Percentiles rank a stretch among this genome's conserved stretches.
phyloP scores from a whole-genome alignment of 495 filamentous ascomycete species.

The Parachaetomium inaequale region DNA sequence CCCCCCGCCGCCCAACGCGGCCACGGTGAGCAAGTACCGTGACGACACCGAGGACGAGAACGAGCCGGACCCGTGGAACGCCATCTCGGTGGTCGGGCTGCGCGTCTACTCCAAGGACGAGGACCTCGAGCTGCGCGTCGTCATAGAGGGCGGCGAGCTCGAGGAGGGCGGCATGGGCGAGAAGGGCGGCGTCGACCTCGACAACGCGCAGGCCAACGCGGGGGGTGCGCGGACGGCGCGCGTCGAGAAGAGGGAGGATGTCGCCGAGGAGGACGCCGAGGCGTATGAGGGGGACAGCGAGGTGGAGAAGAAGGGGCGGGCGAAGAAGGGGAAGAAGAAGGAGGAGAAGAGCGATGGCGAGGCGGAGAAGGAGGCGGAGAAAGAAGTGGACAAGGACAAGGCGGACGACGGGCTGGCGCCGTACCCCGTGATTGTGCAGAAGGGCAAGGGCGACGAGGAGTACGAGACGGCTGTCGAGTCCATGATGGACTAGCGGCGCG shows the following conservation, averaged over 20 bases:
- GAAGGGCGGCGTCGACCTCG: constrained; percentile 47
- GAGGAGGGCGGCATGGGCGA: constrained; percentile 49
- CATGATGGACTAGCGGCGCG: constrained; percentile 8
- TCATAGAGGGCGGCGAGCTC: constrained; percentile 48
- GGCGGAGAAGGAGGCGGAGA: constrained; percentile 6
- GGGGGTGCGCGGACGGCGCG: constrained; percentile 36
- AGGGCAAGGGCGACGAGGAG: constrained; percentile 37
- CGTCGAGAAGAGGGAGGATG: constrained; percentile 18
- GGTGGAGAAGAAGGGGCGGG: constrained; percentile 26
- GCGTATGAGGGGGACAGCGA: constrained; percentile 39
- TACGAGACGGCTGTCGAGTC: constrained; percentile 35
- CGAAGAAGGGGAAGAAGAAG: constrained; percentile 21
- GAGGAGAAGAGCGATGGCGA: constrained; percentile 13
- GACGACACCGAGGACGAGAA: constrained; percentile 45
- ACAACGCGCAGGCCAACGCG: constrained; percentile 50
- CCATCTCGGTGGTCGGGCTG: constrained; percentile 48
- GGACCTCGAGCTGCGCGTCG: constrained; percentile 44
- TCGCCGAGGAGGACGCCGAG: constrained; percentile 30
- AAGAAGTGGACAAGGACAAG: constrained; percentile 16
- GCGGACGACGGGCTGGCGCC: constrained; percentile 25
- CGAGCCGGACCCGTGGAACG: constrained; percentile 50
- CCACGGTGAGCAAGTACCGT: constrained; percentile 37
- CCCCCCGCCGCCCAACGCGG: constrained; percentile 27
- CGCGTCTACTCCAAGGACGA: constrained; percentile 50
- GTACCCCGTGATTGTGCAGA: constrained; percentile 36